These are phyloP conservation scores for Rosa chinensis DNA, from an alignment of 306 rosid species.

Conservation along the genomic window DNA sequence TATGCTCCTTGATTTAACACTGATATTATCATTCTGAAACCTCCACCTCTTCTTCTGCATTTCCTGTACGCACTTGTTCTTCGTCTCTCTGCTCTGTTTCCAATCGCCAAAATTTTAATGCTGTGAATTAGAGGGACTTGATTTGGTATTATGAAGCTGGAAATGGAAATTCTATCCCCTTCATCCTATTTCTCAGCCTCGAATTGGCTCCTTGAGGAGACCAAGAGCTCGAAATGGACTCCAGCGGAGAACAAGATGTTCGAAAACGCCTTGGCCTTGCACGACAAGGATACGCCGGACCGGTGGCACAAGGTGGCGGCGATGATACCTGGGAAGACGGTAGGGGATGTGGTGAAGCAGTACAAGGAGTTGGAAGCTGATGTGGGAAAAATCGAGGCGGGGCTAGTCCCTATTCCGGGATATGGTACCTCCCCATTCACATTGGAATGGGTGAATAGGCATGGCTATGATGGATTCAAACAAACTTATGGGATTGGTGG, in stretches of 20 bases:
- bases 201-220: constrained; percentile 53
- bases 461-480: constrained; percentile 53
- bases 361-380: constrained; percentile 71
- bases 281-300: constrained; percentile 74
- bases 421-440: constrained; percentile 61
- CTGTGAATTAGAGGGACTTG: not conserved
- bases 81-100: constrained; percentile 23
- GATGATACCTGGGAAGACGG: constrained; percentile 77
- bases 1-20: constrained; percentile 63
- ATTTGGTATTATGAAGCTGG: constrained; percentile 55
- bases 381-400: constrained; percentile 79
- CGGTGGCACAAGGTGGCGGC: constrained; percentile 82
- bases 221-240: constrained; percentile 63
- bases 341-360: constrained; percentile 63
- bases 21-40: constrained; percentile 45
- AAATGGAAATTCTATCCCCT: constrained; percentile 68
- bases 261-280: constrained; percentile 84
- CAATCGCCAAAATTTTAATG: not conserved
- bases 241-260: constrained; percentile 79
- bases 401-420: constrained; percentile 72
- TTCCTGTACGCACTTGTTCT: constrained; percentile 12
- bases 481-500: constrained; percentile 49
- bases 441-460: constrained; percentile 64
- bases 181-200: constrained; percentile 42
- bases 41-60: constrained; percentile 46